Percentiles rank a stretch among this genome's conserved stretches.
phyloP scores from a whole-genome alignment of 2,329 filamentous ascomycete species.

The Beauveria sp. region DNA sequence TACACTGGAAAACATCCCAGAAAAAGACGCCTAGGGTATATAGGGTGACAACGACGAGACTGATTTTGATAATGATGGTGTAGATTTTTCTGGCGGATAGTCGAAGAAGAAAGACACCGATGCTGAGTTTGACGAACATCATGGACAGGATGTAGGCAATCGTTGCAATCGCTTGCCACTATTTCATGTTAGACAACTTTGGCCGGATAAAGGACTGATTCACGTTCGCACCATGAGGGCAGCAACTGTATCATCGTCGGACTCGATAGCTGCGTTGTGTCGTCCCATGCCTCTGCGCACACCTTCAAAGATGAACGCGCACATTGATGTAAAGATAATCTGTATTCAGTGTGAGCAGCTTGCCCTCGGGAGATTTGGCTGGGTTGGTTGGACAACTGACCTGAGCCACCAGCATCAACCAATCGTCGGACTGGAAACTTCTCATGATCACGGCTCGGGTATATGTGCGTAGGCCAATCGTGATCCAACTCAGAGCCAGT shows the following conservation, averaged over 20 bases:
- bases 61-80: constrained; percentile 38
- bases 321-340: constrained; percentile 40
- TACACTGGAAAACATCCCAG: constrained; percentile 46
- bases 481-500: constrained; percentile 33
- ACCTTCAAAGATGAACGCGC: constrained; percentile 37
- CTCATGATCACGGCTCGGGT: constrained; percentile 36
- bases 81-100: constrained; percentile 39
- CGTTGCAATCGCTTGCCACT: constrained; percentile 46
- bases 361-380: too few species aligned
- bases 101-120: constrained; percentile 43
- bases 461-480: constrained; percentile 36
- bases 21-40: constrained; percentile 43
- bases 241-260: constrained; percentile 31
- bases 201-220: background rate
- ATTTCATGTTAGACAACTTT: background rate
- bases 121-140: constrained; percentile 51
- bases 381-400: constrained; percentile 21
- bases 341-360: constrained; percentile 16
- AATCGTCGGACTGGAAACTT: constrained; percentile 42
- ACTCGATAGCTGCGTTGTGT: constrained; percentile 37
- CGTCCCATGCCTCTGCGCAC: constrained; percentile 36
- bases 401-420: constrained; percentile 44
- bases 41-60: constrained; percentile 37
- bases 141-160: constrained; percentile 44
- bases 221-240: constrained; percentile 36